These are phyloP conservation scores for Ophiosphaerella korrae DNA, from an alignment of 2,329 filamentous ascomycete species.

Conservation along the genomic window DNA sequence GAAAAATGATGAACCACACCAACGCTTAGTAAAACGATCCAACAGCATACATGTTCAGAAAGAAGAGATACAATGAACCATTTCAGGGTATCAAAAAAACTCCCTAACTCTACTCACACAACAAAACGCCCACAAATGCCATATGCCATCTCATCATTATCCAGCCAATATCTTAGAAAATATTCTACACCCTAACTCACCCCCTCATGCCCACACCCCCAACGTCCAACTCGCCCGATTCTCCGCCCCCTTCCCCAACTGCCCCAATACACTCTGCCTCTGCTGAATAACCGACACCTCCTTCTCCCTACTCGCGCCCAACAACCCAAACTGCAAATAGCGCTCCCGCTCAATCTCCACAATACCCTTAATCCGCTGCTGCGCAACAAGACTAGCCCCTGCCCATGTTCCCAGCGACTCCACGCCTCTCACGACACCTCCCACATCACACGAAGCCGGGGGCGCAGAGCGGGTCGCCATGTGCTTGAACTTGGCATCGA, in stretches of 20 bases:
- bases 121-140: background rate
- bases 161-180: background rate
- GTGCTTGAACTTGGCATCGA: constrained; percentile 63
- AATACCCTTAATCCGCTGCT: constrained; percentile 70
- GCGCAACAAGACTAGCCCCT: constrained; percentile 72
- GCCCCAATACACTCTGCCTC: constrained; percentile 66
- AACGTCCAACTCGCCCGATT: constrained; percentile 48
- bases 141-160: background rate
- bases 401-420: constrained; percentile 76
- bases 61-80: background rate
- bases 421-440: constrained; percentile 67
- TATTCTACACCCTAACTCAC: background rate
- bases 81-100: background rate
- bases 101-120: background rate
- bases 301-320: constrained; percentile 63
- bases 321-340: constrained; percentile 70
- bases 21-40: too few species aligned
- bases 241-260: constrained; percentile 40
- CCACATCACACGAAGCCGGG: constrained; percentile 46
- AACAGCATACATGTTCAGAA: too few species aligned
- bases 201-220: constrained; percentile 44
- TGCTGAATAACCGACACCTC: constrained; percentile 64
- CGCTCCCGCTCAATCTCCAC: constrained; percentile 73
- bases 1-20: too few species aligned
- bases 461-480: constrained; percentile 51